Base-by-base conservation (phyloP, 2,329 filamentous ascomycete genomes). In the Claviceps cyperi region DNA sequence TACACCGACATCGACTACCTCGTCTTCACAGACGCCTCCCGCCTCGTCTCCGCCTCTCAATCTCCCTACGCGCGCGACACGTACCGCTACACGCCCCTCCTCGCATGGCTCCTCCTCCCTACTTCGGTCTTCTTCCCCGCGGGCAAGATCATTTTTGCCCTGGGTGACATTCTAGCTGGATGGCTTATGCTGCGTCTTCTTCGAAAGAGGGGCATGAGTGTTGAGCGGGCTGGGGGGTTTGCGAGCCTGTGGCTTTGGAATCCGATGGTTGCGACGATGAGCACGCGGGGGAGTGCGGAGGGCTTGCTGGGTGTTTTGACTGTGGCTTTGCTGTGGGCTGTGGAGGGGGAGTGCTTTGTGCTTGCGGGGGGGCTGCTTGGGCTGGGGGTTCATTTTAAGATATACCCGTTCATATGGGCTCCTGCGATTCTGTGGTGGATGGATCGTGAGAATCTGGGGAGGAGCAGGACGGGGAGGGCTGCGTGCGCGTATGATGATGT, bases 1-100 rank as follows among this genome's bases (percentile, higher is more conserved):
- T 98, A 97, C 72, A 98, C 92, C 48, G 92, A 98, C 68, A 96
- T 98, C 60, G 92, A 98, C 74, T 98, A 98, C 69, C 81, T 89
- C 56, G 92, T 98, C 65, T 98, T 98, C 73, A 97, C 92, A 46
- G 91, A 97, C 65, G 92, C 92, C 24, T 80, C 92, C 2, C 84
- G 86, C 56, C 91, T 85, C 66, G 67, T 87, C 43, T 69, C 81
- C 3, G 71, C 67, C n/a, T 78, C 78, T 3, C 68, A 70, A 45
- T 86, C 86, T 0, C 92, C 92, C 1, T 98, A 98, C 65, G 76
- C 78, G 40, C 81, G 92, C 49, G 91, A 92, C 61, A 98, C 92
- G 0, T 98, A 98, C 71, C 85, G 92, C 53, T 98, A 98, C 71
- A 97, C 92, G 28, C 92, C 92, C 0, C 73, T 98, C 1, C 76